Evolutionary conservation across 148 eudicot genomes (phyloP).

Genomic region (Tetragonia tetragonoides): DNA sequence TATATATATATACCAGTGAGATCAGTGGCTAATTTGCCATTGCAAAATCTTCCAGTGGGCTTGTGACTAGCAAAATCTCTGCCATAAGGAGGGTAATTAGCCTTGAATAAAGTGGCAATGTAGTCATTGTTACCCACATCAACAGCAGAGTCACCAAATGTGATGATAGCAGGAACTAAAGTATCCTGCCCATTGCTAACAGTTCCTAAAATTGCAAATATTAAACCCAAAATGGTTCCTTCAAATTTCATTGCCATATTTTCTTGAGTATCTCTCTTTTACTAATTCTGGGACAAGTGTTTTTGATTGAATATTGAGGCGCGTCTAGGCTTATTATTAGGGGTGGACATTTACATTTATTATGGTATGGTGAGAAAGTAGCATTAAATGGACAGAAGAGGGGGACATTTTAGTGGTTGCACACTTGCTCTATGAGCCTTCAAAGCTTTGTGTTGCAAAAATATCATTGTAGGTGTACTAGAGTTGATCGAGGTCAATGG

Average conservation of each 20-base stretch:
- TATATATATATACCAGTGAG: constrained; percentile 57
- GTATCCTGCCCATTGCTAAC: constrained; percentile 48
- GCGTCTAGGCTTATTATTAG: neutral
- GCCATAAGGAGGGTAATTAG: constrained; percentile 90
- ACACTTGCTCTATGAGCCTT: constrained; percentile 5
- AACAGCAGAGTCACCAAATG: constrained; percentile 84
- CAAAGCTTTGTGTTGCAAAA: constrained; percentile 4
- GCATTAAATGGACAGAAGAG: constrained; percentile 22
- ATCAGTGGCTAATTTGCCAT: constrained; percentile 97
- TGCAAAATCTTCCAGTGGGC: constrained; percentile 92
- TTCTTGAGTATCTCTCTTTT: neutral
- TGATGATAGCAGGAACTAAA: constrained; percentile 75
- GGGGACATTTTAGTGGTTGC: constrained; percentile 24
- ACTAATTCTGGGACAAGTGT: neutral
- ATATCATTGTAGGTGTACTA: no score
- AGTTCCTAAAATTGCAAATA: constrained; percentile 12
- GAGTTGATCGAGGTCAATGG: no score
- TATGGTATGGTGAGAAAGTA: constrained; percentile 7
- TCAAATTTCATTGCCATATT: constrained; percentile 27
- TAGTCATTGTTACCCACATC: constrained; percentile 96
- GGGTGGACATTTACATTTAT: constrained; percentile 10
- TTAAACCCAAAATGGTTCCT: constrained; percentile 15
- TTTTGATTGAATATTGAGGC: neutral
- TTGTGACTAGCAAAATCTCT: constrained; percentile 63
- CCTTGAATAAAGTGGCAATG: constrained; percentile 67